These are phyloP conservation scores for Candida pseudofarinosa DNA, from an alignment of 805 yeast species.

Conservation along the genomic window DNA sequence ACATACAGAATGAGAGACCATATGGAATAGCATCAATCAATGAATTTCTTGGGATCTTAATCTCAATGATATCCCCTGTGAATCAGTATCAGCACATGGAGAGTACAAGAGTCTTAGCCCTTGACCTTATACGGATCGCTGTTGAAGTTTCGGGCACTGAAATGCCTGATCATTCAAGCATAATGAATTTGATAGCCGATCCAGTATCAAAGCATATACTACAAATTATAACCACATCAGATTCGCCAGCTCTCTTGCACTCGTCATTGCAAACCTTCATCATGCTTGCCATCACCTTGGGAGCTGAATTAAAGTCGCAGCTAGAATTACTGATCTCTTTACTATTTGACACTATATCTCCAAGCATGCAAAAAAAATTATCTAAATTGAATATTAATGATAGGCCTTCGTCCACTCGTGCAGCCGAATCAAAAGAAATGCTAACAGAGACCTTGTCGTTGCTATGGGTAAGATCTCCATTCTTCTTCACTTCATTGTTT, in stretches of 20 bases:
- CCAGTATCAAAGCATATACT: constrained; percentile 82
- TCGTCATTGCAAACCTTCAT: constrained; percentile 73
- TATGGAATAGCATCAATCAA: constrained; percentile 74
- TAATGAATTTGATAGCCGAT: constrained; percentile 68
- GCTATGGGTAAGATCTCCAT: constrained; percentile 76
- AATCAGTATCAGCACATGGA: constrained; percentile 85
- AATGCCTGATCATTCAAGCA: constrained; percentile 55
- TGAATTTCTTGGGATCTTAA: constrained; percentile 70
- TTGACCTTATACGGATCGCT: constrained; percentile 70
- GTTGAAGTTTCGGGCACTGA: constrained; percentile 75
- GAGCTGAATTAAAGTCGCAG: constrained; percentile 68
- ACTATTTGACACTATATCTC: constrained; percentile 56
- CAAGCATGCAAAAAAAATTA: constrained; percentile 19
- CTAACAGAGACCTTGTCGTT: constrained; percentile 80
- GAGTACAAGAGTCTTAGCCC: constrained; percentile 77
- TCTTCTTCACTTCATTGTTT: constrained; percentile 70
- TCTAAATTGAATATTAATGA: constrained; percentile 17
- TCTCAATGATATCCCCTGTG: constrained; percentile 77
- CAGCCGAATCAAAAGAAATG: constrained; percentile 64
- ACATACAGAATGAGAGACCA: constrained; percentile 30
- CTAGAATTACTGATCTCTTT: constrained; percentile 68
- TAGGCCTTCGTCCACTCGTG: constrained; percentile 16
- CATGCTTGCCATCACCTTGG: constrained; percentile 64
- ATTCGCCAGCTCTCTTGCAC: constrained; percentile 68
- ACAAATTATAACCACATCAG: constrained; percentile 70